A percentile compares a stretch with the other conserved stretches of the same genome.
These are phyloP conservation scores for Xylariaceae sp. DNA, from an alignment of 2,329 filamentous ascomycete genomes.

Conservation along the genomic window DNA sequence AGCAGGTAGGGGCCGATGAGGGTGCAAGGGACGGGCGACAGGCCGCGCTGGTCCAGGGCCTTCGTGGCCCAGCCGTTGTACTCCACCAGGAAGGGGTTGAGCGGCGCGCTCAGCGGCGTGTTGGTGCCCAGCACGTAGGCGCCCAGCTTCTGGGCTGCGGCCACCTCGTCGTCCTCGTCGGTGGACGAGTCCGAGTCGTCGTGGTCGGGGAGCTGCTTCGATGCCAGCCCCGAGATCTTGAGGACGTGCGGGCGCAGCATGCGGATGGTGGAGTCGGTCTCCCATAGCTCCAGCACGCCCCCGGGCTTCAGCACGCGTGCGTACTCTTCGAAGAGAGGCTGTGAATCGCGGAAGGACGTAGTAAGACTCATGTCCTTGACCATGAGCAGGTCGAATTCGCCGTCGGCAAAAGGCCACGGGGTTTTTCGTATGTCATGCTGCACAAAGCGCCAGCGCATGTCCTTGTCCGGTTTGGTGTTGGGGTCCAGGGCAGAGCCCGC, in stretches of 20 bases:
- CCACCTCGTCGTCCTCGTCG: slow-evolving; percentile 47
- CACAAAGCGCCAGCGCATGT: slow-evolving; percentile 82
- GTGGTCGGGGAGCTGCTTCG: slow-evolving; percentile 12
- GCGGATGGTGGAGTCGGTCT: slow-evolving; percentile 76
- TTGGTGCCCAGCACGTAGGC: slow-evolving; percentile 78
- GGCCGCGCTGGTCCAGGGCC: slow-evolving; percentile 62
- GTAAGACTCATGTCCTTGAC: slow-evolving; percentile 73
- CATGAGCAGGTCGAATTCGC: slow-evolving; percentile 82
- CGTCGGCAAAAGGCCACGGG: slow-evolving; percentile 71
- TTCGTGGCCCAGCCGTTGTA: slow-evolving; percentile 78
- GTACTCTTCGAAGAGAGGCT: slow-evolving; percentile 59
- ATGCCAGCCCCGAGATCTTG: slow-evolving; percentile 12
- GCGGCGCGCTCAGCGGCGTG: slow-evolving; percentile 70
- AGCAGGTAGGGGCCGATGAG: slow-evolving; percentile 67
- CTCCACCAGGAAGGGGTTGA: slow-evolving; percentile 75
- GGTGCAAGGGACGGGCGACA: slow-evolving; percentile 72
- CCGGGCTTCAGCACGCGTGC: slow-evolving; percentile 69
- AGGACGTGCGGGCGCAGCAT: slow-evolving; percentile 73
- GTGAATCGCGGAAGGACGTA: slow-evolving; percentile 51
- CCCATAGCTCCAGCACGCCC: slow-evolving; percentile 81
- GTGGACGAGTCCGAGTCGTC: slow-evolving; percentile 24
- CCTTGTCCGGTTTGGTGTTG: slow-evolving; percentile 51
- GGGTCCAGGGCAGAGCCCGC: slow-evolving; percentile 37
- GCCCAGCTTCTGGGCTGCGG: slow-evolving; percentile 59
- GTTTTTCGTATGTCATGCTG: slow-evolving; percentile 73